These are phyloP conservation scores for Apiospora koreana DNA, from an alignment of 2,329 filamentous ascomycete species.

Conservation along the genomic window DNA sequence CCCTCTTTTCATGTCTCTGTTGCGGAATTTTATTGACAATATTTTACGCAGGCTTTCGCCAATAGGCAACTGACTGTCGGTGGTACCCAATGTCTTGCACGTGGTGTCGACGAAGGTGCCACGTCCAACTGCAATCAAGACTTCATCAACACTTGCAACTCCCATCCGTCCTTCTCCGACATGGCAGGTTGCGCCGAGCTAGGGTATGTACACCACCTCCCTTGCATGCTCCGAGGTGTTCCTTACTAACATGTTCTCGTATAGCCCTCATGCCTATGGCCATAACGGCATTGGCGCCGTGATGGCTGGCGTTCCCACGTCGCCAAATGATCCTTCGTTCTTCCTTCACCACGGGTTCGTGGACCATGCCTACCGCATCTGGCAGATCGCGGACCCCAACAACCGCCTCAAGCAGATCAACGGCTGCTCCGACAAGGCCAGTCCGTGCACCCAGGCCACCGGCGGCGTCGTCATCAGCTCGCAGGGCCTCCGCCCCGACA, in stretches of 20 bases:
- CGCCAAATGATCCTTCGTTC: slow-evolving; percentile 36
- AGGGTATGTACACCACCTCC: slow-evolving; percentile 27
- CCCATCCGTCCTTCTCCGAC: slow-evolving; percentile 29
- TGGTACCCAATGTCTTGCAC: slow-evolving; percentile 33
- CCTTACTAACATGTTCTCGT: slow-evolving; percentile 18
- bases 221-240: not conserved
- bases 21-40: not conserved
- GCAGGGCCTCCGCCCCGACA: slow-evolving; percentile 27
- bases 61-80: slow-evolving; percentile 32
- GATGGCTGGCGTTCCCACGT: slow-evolving; percentile 36
- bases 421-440: slow-evolving; percentile 27
- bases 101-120: slow-evolving; percentile 33
- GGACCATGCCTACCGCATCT: slow-evolving; percentile 23
- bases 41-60: slow-evolving; percentile 28
- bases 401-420: slow-evolving; percentile 21
- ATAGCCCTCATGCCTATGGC: slow-evolving; percentile 36
- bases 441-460: slow-evolving; percentile 30
- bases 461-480: slow-evolving; percentile 28
- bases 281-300: slow-evolving; percentile 38
- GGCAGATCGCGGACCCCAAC: slow-evolving; percentile 23
- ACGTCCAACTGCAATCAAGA: slow-evolving; percentile 31
- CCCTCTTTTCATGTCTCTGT: not conserved
- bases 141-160: slow-evolving; percentile 35
- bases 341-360: slow-evolving; percentile 26
- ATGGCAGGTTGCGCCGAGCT: slow-evolving; percentile 35